Conservation (phyloP, 164 flowering plant species). For the Malania oleifera region DNA sequence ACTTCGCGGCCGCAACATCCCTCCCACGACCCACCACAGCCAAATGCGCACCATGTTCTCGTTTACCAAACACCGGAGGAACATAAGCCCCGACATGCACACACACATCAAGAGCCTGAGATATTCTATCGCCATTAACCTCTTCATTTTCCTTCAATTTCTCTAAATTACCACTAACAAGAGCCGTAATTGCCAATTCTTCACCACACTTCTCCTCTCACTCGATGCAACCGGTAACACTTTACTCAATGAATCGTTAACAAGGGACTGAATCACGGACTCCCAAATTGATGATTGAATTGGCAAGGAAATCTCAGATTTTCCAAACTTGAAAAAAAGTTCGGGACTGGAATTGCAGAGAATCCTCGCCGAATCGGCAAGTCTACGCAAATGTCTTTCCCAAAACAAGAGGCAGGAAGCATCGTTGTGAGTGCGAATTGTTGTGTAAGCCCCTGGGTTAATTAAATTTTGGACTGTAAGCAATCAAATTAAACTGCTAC, state of each 20-base stretch:
- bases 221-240: constrained; percentile 34
- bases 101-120: constrained; percentile 46
- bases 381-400: constrained; percentile 68
- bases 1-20: constrained; percentile 66
- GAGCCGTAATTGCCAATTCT: constrained; percentile 58
- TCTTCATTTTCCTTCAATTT: constrained; percentile 13
- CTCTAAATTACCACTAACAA: constrained; percentile 46
- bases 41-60: constrained; percentile 49
- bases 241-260: constrained; percentile 39
- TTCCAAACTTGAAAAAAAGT: neutral
- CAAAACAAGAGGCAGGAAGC: constrained; percentile 56
- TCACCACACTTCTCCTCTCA: constrained; percentile 34
- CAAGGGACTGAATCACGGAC: constrained; percentile 26
- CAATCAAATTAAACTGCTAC: too few relatives aligned
- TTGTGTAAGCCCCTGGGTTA: constrained; percentile 81
- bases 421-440: constrained; percentile 62
- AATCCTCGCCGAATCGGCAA: constrained; percentile 44
- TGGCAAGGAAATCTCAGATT: neutral
- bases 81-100: constrained; percentile 55
- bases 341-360: constrained; percentile 39
- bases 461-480: neutral
- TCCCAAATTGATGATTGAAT: constrained; percentile 25
- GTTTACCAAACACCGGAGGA: constrained; percentile 52
- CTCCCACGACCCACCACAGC: constrained; percentile 78
- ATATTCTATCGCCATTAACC: constrained; percentile 21